Conservation (phyloP, 106 monocot species). For the Allium sativum region DNA sequence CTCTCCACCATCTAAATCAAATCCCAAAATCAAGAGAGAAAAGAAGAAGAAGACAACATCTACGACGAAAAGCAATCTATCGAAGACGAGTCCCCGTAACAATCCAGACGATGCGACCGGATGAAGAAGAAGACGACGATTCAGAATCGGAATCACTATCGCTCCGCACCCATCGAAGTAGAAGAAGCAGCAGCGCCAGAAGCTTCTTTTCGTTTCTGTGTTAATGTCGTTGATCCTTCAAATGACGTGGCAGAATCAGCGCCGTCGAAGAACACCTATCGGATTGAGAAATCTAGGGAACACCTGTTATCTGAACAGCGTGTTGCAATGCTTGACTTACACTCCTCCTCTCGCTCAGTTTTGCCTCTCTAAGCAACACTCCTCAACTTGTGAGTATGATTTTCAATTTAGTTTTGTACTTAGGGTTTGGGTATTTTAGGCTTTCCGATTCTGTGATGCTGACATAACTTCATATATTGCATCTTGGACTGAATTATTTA, state of each 20-base stretch:
- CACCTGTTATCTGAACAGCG: slow-evolving; percentile 92
- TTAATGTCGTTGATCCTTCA: slow-evolving; percentile 28
- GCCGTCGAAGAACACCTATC: slow-evolving; percentile 42
- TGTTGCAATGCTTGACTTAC: slow-evolving; percentile 91
- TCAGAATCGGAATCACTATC: not conserved
- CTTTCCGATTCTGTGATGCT: too few relatives aligned
- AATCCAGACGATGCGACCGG: slow-evolving; percentile 22
- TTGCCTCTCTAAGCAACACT: slow-evolving; percentile 71
- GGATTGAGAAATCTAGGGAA: slow-evolving; percentile 94
- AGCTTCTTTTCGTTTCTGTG: too few relatives aligned
- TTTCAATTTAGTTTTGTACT: not conserved
- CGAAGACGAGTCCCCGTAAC: not conserved
- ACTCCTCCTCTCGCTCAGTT: slow-evolving; percentile 92
- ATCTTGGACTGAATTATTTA: too few relatives aligned
- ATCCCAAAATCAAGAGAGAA: not conserved
- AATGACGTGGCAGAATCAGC: slow-evolving; percentile 47
- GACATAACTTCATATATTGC: too few relatives aligned
- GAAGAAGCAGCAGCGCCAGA: slow-evolving; percentile 1
- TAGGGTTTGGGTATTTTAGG: not conserved
- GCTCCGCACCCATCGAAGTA: not conserved
- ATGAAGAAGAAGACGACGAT: slow-evolving; percentile 30
- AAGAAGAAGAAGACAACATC: not conserved
- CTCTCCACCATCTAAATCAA: not conserved
- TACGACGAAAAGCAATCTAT: not conserved
- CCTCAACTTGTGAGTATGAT: slow-evolving; percentile 44